Evolutionary conservation across 169 alveolate genomes (phyloP).

Genomic region (Plasmodium yoelii): DNA sequence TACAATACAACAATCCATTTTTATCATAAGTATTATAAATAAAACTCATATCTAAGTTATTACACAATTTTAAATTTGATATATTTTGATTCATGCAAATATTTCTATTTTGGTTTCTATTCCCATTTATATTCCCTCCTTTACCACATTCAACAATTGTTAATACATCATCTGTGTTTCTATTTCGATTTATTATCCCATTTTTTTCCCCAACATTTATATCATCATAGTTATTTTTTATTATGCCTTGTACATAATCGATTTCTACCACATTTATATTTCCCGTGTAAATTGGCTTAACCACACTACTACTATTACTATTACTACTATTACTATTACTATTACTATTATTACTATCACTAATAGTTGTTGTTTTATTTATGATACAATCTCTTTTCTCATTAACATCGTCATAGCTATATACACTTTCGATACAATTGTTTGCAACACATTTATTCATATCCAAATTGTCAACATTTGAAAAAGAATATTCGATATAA

Average conservation of each 20-base stretch:
- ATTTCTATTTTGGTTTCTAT: background rate
- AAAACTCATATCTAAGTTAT: slow-evolving; percentile 51
- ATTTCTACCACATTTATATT: background rate
- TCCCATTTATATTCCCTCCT: too few species aligned
- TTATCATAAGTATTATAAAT: slow-evolving; percentile 60
- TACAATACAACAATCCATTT: slow-evolving; percentile 63
- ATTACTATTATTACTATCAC: too few species aligned
- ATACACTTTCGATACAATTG: background rate
- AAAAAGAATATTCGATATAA: slow-evolving; percentile 22
- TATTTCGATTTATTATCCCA: background rate
- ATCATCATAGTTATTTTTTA: slow-evolving; percentile 5
- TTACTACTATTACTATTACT: background rate
- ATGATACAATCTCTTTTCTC: slow-evolving; percentile 10
- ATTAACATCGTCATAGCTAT: background rate
- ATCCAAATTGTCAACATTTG: background rate
- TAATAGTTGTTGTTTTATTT: background rate
- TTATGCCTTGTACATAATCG: background rate
- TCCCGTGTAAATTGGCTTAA: background rate
- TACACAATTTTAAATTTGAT: slow-evolving; percentile 1
- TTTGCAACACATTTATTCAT: background rate
- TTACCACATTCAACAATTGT: background rate
- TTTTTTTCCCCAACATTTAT: background rate
- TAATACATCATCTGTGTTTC: background rate
- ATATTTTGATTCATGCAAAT: background rate
- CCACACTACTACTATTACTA: background rate